Evolutionary conservation across 352 stramenopile species (phyloP).

Genomic region (Globisporangium recalcitrans): DNA sequence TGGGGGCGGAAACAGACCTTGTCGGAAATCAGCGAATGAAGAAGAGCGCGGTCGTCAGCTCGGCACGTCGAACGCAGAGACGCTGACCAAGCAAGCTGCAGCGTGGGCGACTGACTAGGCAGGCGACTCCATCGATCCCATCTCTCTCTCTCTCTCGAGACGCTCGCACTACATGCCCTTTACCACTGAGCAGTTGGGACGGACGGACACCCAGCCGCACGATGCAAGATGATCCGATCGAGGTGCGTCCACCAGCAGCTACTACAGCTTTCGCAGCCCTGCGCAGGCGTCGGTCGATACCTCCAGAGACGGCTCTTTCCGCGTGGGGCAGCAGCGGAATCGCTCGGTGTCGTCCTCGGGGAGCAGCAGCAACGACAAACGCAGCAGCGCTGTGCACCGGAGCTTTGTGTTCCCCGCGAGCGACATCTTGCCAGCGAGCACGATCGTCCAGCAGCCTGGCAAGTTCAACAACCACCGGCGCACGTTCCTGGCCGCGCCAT

Average conservation of each 20-base stretch:
- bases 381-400: slow-evolving; percentile 27
- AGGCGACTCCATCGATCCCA: too few relatives aligned
- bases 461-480: slow-evolving; percentile 21
- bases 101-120: not conserved
- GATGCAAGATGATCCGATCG: slow-evolving; percentile 11
- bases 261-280: not conserved
- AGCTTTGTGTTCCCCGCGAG: slow-evolving; percentile 37
- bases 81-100: not conserved
- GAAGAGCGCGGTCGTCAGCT: not conserved
- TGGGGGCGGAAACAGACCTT: not conserved
- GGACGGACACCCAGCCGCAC: not conserved
- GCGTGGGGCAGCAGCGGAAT: slow-evolving; percentile 11
- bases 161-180: not conserved
- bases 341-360: slow-evolving; percentile 19
- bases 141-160: not conserved
- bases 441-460: slow-evolving; percentile 29
- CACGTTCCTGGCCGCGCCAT: slow-evolving; percentile 21
- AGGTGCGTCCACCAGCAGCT: slow-evolving; percentile 11
- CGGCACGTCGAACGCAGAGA: not conserved
- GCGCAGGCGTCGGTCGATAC: not conserved
- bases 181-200: slow-evolving; percentile 9
- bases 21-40: not conserved
- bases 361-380: slow-evolving; percentile 25
- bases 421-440: slow-evolving; percentile 39
- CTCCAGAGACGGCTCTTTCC: slow-evolving; percentile 6